These are phyloP conservation scores for Thymus quinquecostatus DNA, from an alignment of 257 asterid species.

Conservation along the genomic window DNA sequence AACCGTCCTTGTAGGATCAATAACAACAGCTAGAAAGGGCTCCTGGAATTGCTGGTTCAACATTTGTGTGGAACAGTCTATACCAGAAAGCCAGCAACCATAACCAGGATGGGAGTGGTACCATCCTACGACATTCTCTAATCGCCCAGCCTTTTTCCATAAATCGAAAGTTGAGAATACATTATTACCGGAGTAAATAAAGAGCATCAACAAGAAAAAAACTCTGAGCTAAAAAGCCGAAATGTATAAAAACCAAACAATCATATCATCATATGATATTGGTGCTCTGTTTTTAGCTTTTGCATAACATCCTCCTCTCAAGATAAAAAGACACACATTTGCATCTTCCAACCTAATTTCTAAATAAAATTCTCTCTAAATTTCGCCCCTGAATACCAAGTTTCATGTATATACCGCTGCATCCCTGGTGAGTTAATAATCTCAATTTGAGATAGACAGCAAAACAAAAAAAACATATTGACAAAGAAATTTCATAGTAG, in stretches of 20 bases:
- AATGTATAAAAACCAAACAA: constrained; percentile 1
- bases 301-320: background rate
- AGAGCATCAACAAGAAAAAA: background rate
- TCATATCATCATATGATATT: background rate
- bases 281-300: background rate
- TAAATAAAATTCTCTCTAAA: background rate
- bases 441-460: background rate
- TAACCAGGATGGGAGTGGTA: constrained; percentile 99
- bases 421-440: background rate
- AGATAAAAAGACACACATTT: background rate
- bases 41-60: constrained; percentile 95
- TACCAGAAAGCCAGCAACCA: constrained; percentile 99
- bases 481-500: background rate
- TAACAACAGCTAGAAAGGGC: constrained; percentile 97
- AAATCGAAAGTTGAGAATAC: background rate
- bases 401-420: background rate
- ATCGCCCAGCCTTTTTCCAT: constrained; percentile 73
- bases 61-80: constrained; percentile 95
- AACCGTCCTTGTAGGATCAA: constrained; percentile 97
- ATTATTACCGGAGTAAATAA: background rate
- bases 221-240: background rate
- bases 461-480: background rate
- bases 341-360: background rate
- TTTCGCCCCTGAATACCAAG: background rate
- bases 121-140: constrained; percentile 98